Conservation (phyloP, 495 filamentous ascomycete species). For the Choiromyces venosus region DNA sequence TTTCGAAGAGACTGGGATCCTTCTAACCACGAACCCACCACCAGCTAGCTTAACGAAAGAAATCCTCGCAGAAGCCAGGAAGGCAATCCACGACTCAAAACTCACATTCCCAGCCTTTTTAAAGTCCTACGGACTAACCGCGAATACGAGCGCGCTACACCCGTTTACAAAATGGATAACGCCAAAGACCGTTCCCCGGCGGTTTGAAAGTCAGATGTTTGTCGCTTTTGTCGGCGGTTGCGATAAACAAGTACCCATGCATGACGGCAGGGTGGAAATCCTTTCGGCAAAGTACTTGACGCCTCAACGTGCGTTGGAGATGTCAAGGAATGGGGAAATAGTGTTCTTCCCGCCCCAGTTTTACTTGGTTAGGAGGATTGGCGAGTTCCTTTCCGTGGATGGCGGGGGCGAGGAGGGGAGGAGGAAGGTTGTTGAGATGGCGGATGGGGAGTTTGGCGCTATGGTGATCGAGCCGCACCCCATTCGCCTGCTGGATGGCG, state of each 20-base stretch:
- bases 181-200: constrained; percentile 60
- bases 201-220: constrained; percentile 95
- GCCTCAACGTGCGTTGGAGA: constrained; percentile 60
- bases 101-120: constrained; percentile 56
- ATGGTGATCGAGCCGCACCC: constrained; percentile 71
- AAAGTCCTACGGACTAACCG: constrained; percentile 11
- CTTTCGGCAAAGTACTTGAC: constrained; percentile 72
- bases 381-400: constrained; percentile 54
- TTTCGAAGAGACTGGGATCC: constrained; percentile 89
- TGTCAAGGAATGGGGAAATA: constrained; percentile 59
- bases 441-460: constrained; percentile 59
- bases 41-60: constrained; percentile 55
- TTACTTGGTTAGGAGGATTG: constrained; percentile 64
- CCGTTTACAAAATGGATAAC: constrained; percentile 94
- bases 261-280: constrained; percentile 80
- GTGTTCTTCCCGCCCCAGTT: constrained; percentile 88
- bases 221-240: constrained; percentile 59
- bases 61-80: constrained; percentile 58
- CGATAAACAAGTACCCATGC: constrained; percentile 58
- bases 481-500: constrained; percentile 51
- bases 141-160: constrained; percentile 53
- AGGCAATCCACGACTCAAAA: constrained; percentile 57
- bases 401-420: constrained; percentile 38
- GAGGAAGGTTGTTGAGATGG: constrained; percentile 37
- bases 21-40: constrained; percentile 58